Evolutionary conservation across 768 basidiomycete genomes (phyloP), one percentile per base, ranked within the genome.

Genomic region (Calocybe gangraenosa): DNA sequence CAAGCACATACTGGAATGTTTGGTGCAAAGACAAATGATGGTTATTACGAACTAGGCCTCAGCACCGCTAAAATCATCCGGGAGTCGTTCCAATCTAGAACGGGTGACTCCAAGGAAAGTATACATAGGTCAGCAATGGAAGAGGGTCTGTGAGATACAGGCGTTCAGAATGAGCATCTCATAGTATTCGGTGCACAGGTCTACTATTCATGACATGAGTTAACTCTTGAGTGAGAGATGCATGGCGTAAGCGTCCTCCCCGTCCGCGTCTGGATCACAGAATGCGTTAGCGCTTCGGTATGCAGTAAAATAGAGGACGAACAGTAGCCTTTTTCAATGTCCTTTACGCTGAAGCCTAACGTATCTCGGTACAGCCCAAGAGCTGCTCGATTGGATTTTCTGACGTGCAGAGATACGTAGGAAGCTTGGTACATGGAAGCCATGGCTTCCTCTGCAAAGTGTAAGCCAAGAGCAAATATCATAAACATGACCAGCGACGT

Each of bases 171-270:
- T n/a, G n/a, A n/a, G n/a, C n/a, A n/a, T n/a, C 25, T 28, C 11
- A 28, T 28, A 28, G 6, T 28, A 6, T 28, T 28, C 5, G 11
- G 11, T 28, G 11, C 25, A 28, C 5, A 6, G 5, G 25, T 28
- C 25, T 11, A 11, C 25, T 28, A 28, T 28, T 28, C 25, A 28
- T 28, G 6, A 11, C 5, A 6, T 11, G 25, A 6, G 25, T 35
- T 32, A 47, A 14, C 25, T 22, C 48, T 76, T 71, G 48, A 92
- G 68, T 6, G 73, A 69, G 34, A 92, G 73, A 18, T 82, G 76
- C 92, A 96, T 96, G 2, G 89, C 84, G 58, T 92, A 93, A 17
- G 93, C 93, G 50, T 94, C 92, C 65, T 96, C 92, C 3, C 92
- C 92, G 58, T 96, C 92, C 2, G 92, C 93, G 66, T 95, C 92